phyloP scores from a whole-genome alignment of 257 asterid species.

The Solanum lycopersicoides region DNA sequence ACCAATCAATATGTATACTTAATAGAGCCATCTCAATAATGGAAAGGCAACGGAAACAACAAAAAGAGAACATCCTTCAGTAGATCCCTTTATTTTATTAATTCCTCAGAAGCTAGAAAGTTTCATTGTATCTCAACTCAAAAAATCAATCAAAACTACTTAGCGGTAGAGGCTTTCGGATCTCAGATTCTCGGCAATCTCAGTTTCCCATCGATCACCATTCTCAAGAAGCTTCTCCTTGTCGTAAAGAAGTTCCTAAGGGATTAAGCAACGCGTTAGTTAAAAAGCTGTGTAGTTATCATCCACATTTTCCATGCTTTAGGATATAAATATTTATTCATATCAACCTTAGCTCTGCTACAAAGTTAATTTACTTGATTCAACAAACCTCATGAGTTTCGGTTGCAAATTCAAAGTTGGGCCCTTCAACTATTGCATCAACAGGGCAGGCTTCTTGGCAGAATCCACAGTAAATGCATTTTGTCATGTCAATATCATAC shows the following conservation, averaged over 20 bases:
- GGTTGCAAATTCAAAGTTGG: slow-evolving; percentile 91
- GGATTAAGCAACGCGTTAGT: neutral
- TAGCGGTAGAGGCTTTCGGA: slow-evolving; percentile 89
- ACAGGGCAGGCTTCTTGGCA: slow-evolving; percentile 99
- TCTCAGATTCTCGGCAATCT: slow-evolving; percentile 88
- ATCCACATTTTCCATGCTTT: neutral
- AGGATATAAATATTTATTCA: neutral
- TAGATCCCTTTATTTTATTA: neutral
- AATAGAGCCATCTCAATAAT: neutral
- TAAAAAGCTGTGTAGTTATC: neutral
- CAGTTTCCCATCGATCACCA: slow-evolving; percentile 95
- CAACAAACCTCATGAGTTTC: slow-evolving; percentile 80
- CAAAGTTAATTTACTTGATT: neutral
- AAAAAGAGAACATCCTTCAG: neutral
- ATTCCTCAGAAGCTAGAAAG: neutral
- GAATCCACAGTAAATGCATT: slow-evolving; percentile 92
- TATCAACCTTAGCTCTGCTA: neutral
- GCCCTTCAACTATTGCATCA: slow-evolving; percentile 97
- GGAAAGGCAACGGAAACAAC: neutral
- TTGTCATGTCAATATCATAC: slow-evolving; percentile 94
- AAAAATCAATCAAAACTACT: neutral
- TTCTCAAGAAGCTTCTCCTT: slow-evolving; percentile 93
- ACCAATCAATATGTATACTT: neutral
- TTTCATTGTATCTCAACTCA: neutral
- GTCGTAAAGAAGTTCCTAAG: slow-evolving; percentile 84